Evolutionary conservation across 495 filamentous ascomycete species (phyloP), one percentile per base, ranked within the genome.

Genomic region (Pyrenula massariospora): DNA sequence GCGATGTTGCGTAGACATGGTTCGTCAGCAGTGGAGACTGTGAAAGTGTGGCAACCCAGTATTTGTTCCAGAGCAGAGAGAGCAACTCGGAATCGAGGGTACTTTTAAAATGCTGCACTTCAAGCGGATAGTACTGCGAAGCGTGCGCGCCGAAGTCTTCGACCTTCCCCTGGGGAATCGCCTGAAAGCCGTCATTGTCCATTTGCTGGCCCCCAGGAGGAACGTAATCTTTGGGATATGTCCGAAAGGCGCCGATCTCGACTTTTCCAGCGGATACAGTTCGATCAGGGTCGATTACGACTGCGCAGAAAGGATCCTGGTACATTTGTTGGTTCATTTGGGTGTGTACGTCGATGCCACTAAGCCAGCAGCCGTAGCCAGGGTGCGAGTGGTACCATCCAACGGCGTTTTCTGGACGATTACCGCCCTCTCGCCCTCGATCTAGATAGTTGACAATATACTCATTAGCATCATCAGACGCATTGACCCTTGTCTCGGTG

Each of bases 361-460:
- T 89, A 21, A 99, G 78, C 94, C 94, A 99, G 75, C 94, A 99
- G 10, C 94, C 94, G 66, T 99, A 99, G 10, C 94, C 94, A 0
- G 94, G 94, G 65, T 99, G 94, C 59, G 84, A 88, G 72, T 99
- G 94, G 67, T 99, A 99, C 94, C 94, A 99, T 20, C 94, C 94
- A 8, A 97, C 86, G 2, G 84, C 88, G 66, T 99, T 97, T 66
- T 99, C 94, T 65, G 80, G 70, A 53, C 92, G 86, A 23, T 77
- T 78, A 31, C 85, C 85, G 10, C 73, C 75, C 56, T 91, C 85
- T 42, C 92, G 83, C 56, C 85, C 86, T 11, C 81, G 77, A 57
- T 83, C 73, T 10, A 92, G 79, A 70, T 91, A 97, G 57, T 84
- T 77, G 22, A 93, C 83, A 83, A 97, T 91, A 73, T 96, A 99